Evolutionary conservation across 176 grass and related monocot genomes (phyloP).

Genomic region (Oryza glumipatula): DNA sequence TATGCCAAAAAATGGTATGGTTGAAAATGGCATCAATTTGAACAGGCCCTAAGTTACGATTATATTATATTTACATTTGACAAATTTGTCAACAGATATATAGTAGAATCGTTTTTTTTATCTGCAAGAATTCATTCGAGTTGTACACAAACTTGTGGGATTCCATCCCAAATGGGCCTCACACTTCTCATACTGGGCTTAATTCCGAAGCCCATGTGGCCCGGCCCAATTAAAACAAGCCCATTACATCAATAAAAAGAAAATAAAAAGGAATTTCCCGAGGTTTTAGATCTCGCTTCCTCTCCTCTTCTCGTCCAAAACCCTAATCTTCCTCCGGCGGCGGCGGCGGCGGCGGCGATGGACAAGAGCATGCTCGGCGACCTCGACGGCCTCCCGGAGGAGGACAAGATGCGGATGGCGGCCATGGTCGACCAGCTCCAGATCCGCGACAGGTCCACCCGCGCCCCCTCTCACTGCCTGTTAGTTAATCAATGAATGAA

Average conservation of each 20-base stretch:
- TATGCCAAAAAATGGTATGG: no score
- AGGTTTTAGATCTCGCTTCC: constrained; percentile 41
- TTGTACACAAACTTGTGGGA: not conserved
- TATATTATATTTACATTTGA: no score
- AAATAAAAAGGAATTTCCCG: not conserved
- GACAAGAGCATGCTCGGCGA: constrained; percentile 93
- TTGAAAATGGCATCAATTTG: no score
- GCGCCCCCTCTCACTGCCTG: not conserved
- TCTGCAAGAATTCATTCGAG: not conserved
- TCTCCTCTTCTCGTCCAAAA: constrained; percentile 13
- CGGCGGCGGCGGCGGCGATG: constrained; percentile 57
- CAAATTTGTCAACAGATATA: not conserved
- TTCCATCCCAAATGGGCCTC: not conserved
- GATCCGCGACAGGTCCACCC: constrained; percentile 79
- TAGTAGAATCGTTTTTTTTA: not conserved
- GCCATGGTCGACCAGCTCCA: constrained; percentile 93
- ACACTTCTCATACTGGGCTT: not conserved
- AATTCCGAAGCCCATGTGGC: not conserved
- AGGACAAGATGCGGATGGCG: constrained; percentile 89
- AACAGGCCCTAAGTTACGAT: no score
- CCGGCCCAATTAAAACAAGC: not conserved
- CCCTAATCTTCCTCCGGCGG: constrained; percentile 15
- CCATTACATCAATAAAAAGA: not conserved
- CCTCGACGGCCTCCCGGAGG: constrained; percentile 78
- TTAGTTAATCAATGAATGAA: no score